These are phyloP conservation scores for Cochliopodium minus DNA, from an alignment of 208 protist species.

Conservation along the genomic window DNA sequence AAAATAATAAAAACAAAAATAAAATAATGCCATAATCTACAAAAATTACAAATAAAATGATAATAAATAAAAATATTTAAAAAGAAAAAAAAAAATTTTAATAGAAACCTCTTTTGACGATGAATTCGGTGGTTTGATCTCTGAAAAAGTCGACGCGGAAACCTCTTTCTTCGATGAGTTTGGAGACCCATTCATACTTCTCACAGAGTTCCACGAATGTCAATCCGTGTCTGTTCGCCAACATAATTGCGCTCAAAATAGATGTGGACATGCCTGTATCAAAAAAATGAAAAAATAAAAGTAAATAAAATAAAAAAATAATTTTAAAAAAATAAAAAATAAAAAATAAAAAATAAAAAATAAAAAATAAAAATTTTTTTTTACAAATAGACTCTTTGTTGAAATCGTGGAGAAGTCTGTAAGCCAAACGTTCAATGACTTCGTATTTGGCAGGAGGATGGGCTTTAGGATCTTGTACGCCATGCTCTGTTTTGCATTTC, in stretches of 20 bases:
- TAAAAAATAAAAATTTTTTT: no score
- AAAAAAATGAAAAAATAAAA: constrained; percentile 36
- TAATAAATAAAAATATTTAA: no score
- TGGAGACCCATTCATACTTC: background rate
- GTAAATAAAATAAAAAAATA: background rate
- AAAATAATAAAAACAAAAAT: no score
- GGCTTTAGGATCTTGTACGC: background rate
- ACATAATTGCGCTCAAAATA: constrained; percentile 43
- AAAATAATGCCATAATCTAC: no score
- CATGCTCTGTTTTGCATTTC: no score
- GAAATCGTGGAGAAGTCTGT: constrained; percentile 5
- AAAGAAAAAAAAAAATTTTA: no score
- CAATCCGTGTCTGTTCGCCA: constrained; percentile 11
- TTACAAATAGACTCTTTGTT: no score
- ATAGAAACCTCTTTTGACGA: no score
- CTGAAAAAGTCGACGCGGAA: background rate
- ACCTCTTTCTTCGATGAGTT: background rate
- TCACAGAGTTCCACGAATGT: background rate
- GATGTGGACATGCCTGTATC: constrained; percentile 49
- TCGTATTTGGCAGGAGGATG: background rate
- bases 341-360: no score
- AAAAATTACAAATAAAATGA: no score
- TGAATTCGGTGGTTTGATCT: no score
- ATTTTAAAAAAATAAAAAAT: no score
- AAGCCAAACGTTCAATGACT: constrained; percentile 4